Base-by-base conservation (phyloP, 2,329 filamentous ascomycete genomes). In the Canariomyces notabilis region DNA sequence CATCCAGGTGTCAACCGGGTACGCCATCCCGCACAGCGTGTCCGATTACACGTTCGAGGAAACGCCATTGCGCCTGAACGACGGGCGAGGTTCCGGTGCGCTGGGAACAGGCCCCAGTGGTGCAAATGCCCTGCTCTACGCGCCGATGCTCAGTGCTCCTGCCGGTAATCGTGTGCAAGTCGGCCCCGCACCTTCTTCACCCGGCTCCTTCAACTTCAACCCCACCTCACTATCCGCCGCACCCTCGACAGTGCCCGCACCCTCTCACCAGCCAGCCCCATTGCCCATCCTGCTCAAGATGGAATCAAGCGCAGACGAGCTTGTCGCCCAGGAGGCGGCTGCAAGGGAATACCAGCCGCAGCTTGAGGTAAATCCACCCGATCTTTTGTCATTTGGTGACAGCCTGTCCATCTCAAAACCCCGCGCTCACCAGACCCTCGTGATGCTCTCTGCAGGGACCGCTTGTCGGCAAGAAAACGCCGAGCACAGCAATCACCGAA, bases 401-500 rank as follows among this genome's bases (percentile, higher is more conserved):
- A n/a, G 8, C 37, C 32, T 23, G 29, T 18, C 6, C 15, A 8
- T 44, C 22, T 12, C 9, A 23, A 9, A 23, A 33, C 39, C 11
- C 15, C 51, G 40, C 44, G 49, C 54, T 52, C 42, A 50, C 46
- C 37, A 43, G 29, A 43, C 36, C 44, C 26, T 37, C 37, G n/a
- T 29, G 19, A 11, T 9, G 26, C 22, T 19, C 11, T 45, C 54
- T 44, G 54, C 61, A 96, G 91, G 89, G 89, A 46, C 87, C 88
- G 51, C 74, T 90, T 40, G 85, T 97, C 55, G 87, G 89, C 59
- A 77, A 84, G 51, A 87, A 86, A 67, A 80, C 82, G 60, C 79
- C 86, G 42, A 94, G 84, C 67, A 78, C 82, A 57, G 80, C 76
- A 55, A 89, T 98, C 61, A 82, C 86, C 14, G 76, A 83, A 53